Percentiles rank a stretch among this genome's conserved stretches.
These are phyloP conservation scores for Arachis monticola DNA, from an alignment of 331 rosid species.

Conservation along the genomic window DNA sequence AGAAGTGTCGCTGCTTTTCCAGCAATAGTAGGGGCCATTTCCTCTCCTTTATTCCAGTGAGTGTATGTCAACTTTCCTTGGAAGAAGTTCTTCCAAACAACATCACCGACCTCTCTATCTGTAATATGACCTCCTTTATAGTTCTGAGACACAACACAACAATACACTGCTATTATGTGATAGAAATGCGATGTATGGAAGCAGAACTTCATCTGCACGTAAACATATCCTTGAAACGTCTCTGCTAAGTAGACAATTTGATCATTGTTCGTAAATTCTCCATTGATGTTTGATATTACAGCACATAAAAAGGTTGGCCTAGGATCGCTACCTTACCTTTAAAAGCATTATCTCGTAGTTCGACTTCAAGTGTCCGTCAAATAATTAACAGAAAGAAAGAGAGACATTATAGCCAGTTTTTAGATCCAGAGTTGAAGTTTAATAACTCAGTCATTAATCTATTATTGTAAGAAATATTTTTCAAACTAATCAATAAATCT, in stretches of 20 bases:
- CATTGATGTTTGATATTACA: neutral
- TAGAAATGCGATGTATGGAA: constrained; percentile 3
- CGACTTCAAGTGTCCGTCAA: constrained; percentile 24
- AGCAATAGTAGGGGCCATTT: constrained; percentile 76
- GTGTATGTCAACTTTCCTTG: constrained; percentile 75
- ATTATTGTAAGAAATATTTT: constrained; percentile 8
- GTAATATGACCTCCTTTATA: constrained; percentile 63
- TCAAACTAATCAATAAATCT: constrained; percentile 8
- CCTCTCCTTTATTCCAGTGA: constrained; percentile 83
- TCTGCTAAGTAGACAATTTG: constrained; percentile 21
- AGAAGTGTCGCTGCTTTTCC: constrained; percentile 75
- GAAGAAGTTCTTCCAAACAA: constrained; percentile 57
- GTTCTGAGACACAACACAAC: constrained; percentile 58
- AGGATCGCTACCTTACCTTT: constrained; percentile 24
- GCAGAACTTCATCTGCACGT: constrained; percentile 32
- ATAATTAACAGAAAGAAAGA: neutral
- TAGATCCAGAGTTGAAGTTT: neutral
- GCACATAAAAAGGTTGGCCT: neutral
- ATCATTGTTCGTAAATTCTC: constrained; percentile 9
- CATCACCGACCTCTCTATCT: constrained; percentile 51
- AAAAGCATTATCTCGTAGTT: too few relatives aligned
- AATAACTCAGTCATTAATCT: constrained; percentile 18
- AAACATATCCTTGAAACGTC: neutral
- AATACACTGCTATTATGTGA: constrained; percentile 18
- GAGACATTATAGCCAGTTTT: neutral